Conservation (phyloP, 2,329 filamentous ascomycete species). For the Talaromyces sp. region DNA sequence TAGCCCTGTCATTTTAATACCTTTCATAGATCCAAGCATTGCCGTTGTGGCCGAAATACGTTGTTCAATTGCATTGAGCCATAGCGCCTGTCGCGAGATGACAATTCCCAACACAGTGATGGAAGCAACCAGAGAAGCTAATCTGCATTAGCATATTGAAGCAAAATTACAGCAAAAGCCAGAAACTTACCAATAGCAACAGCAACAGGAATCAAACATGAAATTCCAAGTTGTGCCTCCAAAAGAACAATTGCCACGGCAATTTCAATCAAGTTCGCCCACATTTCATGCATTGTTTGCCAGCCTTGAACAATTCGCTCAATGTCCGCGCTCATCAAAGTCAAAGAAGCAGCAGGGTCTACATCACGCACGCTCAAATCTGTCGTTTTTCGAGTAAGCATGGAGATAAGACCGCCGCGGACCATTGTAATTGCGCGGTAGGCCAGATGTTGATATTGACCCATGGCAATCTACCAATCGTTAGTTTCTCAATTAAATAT, state of each 20-base stretch:
- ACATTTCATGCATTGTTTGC: conserved; percentile 40
- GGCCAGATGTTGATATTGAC: conserved; percentile 36
- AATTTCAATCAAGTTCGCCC: conserved; percentile 41
- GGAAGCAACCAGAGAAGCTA: conserved; percentile 30
- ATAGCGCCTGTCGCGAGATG: conserved; percentile 36
- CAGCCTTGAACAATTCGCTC: conserved; percentile 39
- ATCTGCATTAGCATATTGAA: neutral
- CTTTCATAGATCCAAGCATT: conserved; percentile 47
- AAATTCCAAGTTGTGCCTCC: conserved; percentile 36
- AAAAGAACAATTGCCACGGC: conserved; percentile 41
- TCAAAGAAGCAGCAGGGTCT: conserved; percentile 34
- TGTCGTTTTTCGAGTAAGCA: conserved; percentile 45
- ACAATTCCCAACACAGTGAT: conserved; percentile 32
- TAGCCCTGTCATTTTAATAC: conserved; percentile 46
- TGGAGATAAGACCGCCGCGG: conserved; percentile 38
- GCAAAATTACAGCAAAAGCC: neutral
- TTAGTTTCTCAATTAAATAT: neutral
- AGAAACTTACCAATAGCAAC: conserved; percentile 30
- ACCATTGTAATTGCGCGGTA: conserved; percentile 40
- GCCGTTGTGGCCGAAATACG: conserved; percentile 45
- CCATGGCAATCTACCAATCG: conserved; percentile 28
- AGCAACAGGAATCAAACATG: conserved; percentile 33
- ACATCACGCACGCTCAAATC: conserved; percentile 26
- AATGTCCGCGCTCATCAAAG: conserved; percentile 43
- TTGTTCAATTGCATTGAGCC: conserved; percentile 46